Percentiles rank a stretch among this genome's conserved stretches.
These are phyloP conservation scores for Mucor mucedo DNA, from an alignment of 371 early-diverging fungal species.

Conservation along the genomic window DNA sequence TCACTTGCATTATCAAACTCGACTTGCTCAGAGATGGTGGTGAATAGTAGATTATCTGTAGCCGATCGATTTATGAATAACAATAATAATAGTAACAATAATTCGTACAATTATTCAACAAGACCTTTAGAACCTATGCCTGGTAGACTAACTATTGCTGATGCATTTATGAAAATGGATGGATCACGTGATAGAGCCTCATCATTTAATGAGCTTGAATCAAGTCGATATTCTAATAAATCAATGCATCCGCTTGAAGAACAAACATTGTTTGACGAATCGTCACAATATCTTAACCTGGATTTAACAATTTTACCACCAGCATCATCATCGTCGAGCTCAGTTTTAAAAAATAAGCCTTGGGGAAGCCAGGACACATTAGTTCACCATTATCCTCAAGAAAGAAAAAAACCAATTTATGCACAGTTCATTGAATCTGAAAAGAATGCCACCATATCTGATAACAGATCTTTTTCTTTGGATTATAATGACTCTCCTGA, in stretches of 20 bases:
- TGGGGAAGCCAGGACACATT: slow-evolving; percentile 56
- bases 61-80: slow-evolving; percentile 45
- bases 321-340: slow-evolving; percentile 20
- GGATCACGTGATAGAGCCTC: slow-evolving; percentile 18
- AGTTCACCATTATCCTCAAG: slow-evolving; percentile 26
- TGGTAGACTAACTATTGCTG: slow-evolving; percentile 42
- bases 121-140: slow-evolving; percentile 21
- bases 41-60: slow-evolving; percentile 24
- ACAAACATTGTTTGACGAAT: slow-evolving; percentile 21
- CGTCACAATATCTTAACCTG: slow-evolving; percentile 9
- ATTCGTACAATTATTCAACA: slow-evolving; percentile 6
- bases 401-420: slow-evolving; percentile 35
- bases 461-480: slow-evolving; percentile 12
- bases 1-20: slow-evolving; percentile 10
- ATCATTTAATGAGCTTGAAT: slow-evolving; percentile 21
- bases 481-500: slow-evolving; percentile 17
- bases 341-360: slow-evolving; percentile 28
- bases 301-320: slow-evolving; percentile 19
- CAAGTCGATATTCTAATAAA: no score
- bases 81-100: not conserved
- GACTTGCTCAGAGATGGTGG: not conserved
- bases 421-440: slow-evolving; percentile 27
- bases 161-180: slow-evolving; percentile 34
- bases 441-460: slow-evolving; percentile 15
- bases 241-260: slow-evolving; percentile 17